phyloP scores from a whole-genome alignment of 73 alveolate genomes.

The Tetrahymena thermophila region DNA sequence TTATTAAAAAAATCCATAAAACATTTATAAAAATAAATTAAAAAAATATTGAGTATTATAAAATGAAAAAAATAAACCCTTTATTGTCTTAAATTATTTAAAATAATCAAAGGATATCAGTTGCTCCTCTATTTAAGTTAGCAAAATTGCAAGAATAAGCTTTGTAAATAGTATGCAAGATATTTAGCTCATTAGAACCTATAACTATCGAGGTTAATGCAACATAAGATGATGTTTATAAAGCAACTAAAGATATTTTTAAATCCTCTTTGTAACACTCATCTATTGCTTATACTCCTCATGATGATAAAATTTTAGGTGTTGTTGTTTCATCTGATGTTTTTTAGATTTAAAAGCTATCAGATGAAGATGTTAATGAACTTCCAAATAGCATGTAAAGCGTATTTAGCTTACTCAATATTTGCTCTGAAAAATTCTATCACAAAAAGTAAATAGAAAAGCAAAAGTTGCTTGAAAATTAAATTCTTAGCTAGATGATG shows the following conservation, averaged over 20 bases:
- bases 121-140: not conserved
- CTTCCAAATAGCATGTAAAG: not conserved
- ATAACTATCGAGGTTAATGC: not conserved
- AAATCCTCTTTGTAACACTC: not conserved
- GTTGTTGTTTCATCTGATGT: not conserved
- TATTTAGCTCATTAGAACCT: not conserved
- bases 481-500: not conserved
- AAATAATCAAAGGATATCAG: not conserved
- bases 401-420: not conserved
- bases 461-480: not conserved
- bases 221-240: not conserved
- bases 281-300: not conserved
- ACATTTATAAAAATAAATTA: too few species aligned
- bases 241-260: not conserved
- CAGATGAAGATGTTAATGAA: not conserved
- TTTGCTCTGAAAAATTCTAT: not conserved
- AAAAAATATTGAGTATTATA: too few species aligned
- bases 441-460: not conserved
- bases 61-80: not conserved
- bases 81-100: not conserved
- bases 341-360: not conserved
- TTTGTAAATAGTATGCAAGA: not conserved
- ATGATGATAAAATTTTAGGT: not conserved
- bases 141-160: not conserved
- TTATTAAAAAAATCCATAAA: too few species aligned